Evolutionary conservation across 116 monocot species (phyloP), one percentile per base, ranked within the genome.

Genomic region (Posidonia oceanica): DNA sequence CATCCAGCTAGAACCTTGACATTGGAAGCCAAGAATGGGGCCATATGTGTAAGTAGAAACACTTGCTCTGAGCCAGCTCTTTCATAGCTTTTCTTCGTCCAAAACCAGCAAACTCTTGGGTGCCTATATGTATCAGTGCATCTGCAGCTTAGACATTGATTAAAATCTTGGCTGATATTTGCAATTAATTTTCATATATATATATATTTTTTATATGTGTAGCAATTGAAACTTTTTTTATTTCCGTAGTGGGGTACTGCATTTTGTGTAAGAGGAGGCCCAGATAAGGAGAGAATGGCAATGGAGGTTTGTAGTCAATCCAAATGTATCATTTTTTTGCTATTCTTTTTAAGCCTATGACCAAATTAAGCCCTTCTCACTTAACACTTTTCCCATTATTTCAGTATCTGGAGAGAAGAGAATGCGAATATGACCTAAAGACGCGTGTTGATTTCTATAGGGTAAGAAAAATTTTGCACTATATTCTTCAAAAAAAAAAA

Each of bases 371-470:
- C 44, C 44, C 44, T 44, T 44, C 10, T 44, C 3, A 3, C 3
- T 44, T 44, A 10, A 44, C 5, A 44, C 8, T 44, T 44, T 44
- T 44, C 44, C 10, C 16, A 10, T 69, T 36, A 41, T 62, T 65
- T 68, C 75, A 97, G 97, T 97, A 91, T 77, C 65, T 97, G 78
- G 92, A 91, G 80, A 89, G 74, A 77, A 89, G 97, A 78, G 97
- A 97, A 79, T 97, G 92, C 48, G 97, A 97, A 68, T 92, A 97
- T 74, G 97, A 97, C 68, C 76, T 74, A 66, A 89, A 89, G 75
- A 63, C 81, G 39, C 72, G 69, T 17, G 79, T 92, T 20, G 80
- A 85, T 65, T 97, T 97, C 67, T 97, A 89, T 72, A 77, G 78
- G 89, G 92, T 92, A 52, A 69, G 75, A 54, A 51, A 44, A n/a